Percentiles rank a stretch among this genome's conserved stretches.
Conservation (phyloP, 2,329 filamentous ascomycete genomes). For the Graphilbum ipis-grandicollis region DNA sequence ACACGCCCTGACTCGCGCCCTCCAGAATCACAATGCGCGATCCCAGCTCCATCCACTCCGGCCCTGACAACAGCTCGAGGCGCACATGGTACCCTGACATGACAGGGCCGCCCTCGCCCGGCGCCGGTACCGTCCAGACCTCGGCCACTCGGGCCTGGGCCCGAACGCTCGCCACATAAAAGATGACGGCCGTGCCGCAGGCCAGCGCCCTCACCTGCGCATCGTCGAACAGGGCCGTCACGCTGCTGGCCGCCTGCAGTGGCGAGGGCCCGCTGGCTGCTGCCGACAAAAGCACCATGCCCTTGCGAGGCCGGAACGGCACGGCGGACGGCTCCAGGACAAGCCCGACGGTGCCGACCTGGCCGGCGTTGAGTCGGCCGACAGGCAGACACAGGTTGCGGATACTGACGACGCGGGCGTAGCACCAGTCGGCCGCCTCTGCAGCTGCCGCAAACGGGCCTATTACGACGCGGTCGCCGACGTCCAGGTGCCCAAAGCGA, state of each 20-base stretch:
- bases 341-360: constrained; percentile 80
- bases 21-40: constrained; percentile 56
- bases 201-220: constrained; percentile 44
- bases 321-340: constrained; percentile 31
- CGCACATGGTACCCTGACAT: constrained; percentile 40
- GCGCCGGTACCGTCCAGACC: constrained; percentile 11
- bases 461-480: constrained; percentile 62
- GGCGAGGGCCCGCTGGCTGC: constrained; percentile 37
- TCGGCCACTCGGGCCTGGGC: constrained; percentile 53
- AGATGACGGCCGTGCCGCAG: constrained; percentile 54
- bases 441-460: constrained; percentile 57
- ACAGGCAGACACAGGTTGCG: constrained; percentile 78
- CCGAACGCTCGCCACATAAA: constrained; percentile 77
- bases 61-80: constrained; percentile 49
- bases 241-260: constrained; percentile 47
- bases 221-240: constrained; percentile 55
- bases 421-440: constrained; percentile 54
- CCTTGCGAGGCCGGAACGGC: constrained; percentile 62
- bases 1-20: constrained; percentile 48
- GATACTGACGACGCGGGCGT: constrained; percentile 67
- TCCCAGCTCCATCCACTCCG: constrained; percentile 59
- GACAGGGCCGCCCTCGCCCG: constrained; percentile 11
- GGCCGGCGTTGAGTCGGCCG: constrained; percentile 53
- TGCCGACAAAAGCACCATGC: constrained; percentile 62
- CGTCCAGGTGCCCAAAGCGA: constrained; percentile 57